Conservation (phyloP, 106 monocot genomes). For the Dioscorea zingiberensis region DNA sequence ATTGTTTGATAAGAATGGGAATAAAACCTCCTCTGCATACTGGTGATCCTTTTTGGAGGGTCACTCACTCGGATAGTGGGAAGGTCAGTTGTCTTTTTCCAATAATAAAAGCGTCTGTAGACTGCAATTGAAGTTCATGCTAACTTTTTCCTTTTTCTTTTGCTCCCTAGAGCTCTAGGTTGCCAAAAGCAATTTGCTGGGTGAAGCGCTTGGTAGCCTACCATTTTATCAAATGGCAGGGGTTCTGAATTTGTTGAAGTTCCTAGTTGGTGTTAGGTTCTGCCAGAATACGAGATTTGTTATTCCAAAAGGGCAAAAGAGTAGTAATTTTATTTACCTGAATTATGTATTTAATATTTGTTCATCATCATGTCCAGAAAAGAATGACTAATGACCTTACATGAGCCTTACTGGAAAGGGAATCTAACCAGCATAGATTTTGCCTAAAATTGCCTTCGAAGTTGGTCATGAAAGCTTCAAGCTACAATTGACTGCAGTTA, state of each 20-base stretch:
- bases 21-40: constrained; percentile 83
- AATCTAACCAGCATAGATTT: too few species aligned
- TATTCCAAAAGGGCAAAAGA: constrained; percentile 90
- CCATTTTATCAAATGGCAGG: constrained; percentile 94
- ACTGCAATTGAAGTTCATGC: background rate
- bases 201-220: constrained; percentile 90
- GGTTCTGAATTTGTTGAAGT: constrained; percentile 93
- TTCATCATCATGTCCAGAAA: too few species aligned
- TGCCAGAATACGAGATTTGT: constrained; percentile 78
- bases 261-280: constrained; percentile 90
- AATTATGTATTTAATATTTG: too few species aligned
- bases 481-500: too few species aligned
- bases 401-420: too few species aligned
- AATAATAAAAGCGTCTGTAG: background rate
- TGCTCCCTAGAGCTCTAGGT: constrained; percentile 58
- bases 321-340: constrained; percentile 12
- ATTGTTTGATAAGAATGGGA: constrained; percentile 67
- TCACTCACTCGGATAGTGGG: constrained; percentile 81
- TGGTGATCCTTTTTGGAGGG: constrained; percentile 79
- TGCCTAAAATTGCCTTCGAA: too few species aligned
- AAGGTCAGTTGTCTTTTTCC: constrained; percentile 45
- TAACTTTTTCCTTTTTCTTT: constrained; percentile 6
- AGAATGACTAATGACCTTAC: too few species aligned
- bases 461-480: too few species aligned
- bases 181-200: constrained; percentile 89